phyloP scores from a whole-genome alignment of 2,329 filamentous ascomycete species.

The Rachicladosporium sp. region DNA sequence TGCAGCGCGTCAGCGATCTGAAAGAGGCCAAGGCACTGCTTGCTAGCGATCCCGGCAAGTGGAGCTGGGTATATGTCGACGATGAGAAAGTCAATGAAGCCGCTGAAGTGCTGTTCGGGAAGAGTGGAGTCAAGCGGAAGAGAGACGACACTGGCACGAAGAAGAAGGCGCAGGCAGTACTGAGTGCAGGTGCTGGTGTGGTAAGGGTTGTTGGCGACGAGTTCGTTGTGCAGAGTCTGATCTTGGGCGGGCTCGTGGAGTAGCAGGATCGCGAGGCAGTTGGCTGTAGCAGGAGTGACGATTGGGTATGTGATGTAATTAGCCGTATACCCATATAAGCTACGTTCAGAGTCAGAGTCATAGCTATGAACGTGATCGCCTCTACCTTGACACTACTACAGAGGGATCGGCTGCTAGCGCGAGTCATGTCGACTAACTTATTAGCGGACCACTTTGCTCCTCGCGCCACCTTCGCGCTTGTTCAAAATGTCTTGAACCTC shows the following conservation, averaged over 20 bases:
- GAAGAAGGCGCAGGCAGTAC: conserved; percentile 16
- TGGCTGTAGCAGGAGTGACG: too few species aligned
- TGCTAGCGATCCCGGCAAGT: conserved; percentile 40
- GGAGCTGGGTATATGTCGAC: conserved; percentile 72
- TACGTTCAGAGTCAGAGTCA: too few species aligned
- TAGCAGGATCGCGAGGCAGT: conserved; percentile 1
- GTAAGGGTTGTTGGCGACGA: conserved; percentile 69
- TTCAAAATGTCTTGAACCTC: too few species aligned
- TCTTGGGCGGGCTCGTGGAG: conserved; percentile 66
- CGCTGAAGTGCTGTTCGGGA: conserved; percentile 37
- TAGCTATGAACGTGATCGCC: too few species aligned
- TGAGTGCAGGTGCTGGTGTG: conserved; percentile 24
- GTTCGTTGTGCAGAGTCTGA: conserved; percentile 82
- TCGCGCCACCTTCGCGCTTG: too few species aligned
- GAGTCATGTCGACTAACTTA: too few species aligned
- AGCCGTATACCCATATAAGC: too few species aligned
- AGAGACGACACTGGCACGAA: conserved; percentile 22
- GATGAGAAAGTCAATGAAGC: conserved; percentile 43
- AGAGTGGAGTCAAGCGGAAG: conserved; percentile 24
- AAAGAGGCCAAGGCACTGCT: conserved; percentile 52
- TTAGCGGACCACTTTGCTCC: too few species aligned
- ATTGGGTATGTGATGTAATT: too few species aligned
- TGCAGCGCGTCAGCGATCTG: conserved; percentile 54
- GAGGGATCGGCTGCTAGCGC: too few species aligned
- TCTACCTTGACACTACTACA: too few species aligned